Base-by-base conservation (phyloP, 2,329 filamentous ascomycete species). In the Ophiostoma tasmaniense region DNA sequence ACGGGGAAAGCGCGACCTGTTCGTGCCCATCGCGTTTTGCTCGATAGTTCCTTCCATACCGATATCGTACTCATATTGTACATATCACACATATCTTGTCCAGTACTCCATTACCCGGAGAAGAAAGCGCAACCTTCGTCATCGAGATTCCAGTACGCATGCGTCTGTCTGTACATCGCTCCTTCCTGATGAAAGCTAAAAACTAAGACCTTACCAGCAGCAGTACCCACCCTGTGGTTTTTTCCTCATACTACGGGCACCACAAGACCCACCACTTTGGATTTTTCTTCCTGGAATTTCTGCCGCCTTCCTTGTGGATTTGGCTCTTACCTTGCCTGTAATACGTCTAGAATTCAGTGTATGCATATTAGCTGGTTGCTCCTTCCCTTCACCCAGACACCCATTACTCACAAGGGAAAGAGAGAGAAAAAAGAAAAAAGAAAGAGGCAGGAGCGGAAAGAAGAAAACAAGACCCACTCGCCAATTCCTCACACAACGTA, bases 231-330 rank as follows among this genome's bases (percentile, higher is more conserved):
- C 13, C 25, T 42, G 50, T 62, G 45, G 45, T 62, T 66, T 59
- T 30, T 55, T 28, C 50, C 50, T 55, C 50, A 28, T 55, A 55
- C 50, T n/a, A 20, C 14, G 42, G 37, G 50, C n/a, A 61, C 59
- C 61, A 66, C 37, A 45, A n/a, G 68, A 70, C 66, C 68, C 68
- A 70, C 68, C 52, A 6, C 50, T 17, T 59, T 45, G 30, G 37
- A 67, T 68, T 67, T 71, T 70, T 65, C 67, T 72, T 72, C 69
- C 69, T 70, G 66, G 35, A 64, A 69, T 71, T 70, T 72, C 71
- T 72, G 52, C 69, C 70, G 68, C 66, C 69, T 71, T 71, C 71
- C 67, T 65, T 66, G 33, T 22, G 42, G 37, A 28, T n/a, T n/a
- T 55, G n/a, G n/a, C 22, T 55, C 50, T 55, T 55, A 22, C 50